phyloP scores from a whole-genome alignment of 2,329 filamentous ascomycete species.

The Phialophora macrospora region DNA sequence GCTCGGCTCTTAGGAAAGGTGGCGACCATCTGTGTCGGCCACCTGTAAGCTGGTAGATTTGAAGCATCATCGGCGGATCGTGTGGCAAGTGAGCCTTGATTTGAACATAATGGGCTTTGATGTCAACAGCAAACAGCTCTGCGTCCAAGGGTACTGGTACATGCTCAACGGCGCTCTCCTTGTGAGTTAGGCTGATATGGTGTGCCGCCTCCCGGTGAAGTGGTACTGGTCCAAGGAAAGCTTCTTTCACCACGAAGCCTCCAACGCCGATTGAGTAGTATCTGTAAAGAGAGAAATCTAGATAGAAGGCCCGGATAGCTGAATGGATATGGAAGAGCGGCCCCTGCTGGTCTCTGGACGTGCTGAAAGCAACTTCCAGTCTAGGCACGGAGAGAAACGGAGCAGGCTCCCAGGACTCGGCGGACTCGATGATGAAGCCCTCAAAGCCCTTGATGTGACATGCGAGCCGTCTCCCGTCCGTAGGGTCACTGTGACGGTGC shows the following conservation, averaged over 20 bases:
- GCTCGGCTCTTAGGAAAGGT: constrained; percentile 76
- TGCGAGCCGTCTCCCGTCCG: constrained; percentile 79
- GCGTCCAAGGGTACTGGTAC: constrained; percentile 39
- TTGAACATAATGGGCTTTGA: constrained; percentile 81
- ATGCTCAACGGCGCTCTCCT: constrained; percentile 35
- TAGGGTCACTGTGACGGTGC: constrained; percentile 50
- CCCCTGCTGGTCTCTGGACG: constrained; percentile 82
- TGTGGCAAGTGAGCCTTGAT: constrained; percentile 86
- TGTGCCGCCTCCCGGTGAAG: constrained; percentile 18
- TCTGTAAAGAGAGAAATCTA: constrained; percentile 91
- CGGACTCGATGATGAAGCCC: constrained; percentile 85
- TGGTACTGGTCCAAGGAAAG: constrained; percentile 56
- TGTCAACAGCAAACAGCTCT: constrained; percentile 80
- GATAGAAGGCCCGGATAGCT: constrained; percentile 74
- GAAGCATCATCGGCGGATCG: constrained; percentile 89
- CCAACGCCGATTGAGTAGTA: constrained; percentile 90
- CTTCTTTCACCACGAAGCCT: constrained; percentile 71
- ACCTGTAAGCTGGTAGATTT: constrained; percentile 79
- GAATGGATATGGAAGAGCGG: constrained; percentile 87
- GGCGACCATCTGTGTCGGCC: constrained; percentile 86
- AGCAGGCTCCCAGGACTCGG: constrained; percentile 81
- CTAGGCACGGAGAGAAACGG: constrained; percentile 84
- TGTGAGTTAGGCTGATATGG: constrained; percentile 31
- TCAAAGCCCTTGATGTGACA: constrained; percentile 84
- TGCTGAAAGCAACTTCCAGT: constrained; percentile 84